phyloP scores from a whole-genome alignment of 2,329 filamentous ascomycete species.

The Calonectria pseudoturangicola region DNA sequence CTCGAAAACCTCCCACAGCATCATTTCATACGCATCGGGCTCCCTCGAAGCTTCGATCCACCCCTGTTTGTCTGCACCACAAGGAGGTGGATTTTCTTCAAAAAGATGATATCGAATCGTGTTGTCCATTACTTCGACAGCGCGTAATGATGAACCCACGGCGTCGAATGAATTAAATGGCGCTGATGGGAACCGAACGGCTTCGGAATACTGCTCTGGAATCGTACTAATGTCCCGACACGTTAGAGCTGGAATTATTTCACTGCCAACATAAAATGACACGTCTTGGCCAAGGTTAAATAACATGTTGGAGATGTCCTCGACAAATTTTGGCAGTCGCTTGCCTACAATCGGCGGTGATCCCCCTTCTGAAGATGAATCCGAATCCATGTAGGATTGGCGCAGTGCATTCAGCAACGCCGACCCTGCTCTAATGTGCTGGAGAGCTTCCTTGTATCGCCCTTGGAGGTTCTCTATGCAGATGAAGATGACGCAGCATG shows the following conservation, averaged over 20 bases:
- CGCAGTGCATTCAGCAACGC: slow-evolving; percentile 2
- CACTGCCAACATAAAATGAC: background rate
- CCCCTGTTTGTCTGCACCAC: background rate
- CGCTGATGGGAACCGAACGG: background rate
- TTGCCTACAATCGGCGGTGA: background rate
- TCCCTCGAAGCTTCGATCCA: background rate
- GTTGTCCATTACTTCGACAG: slow-evolving; percentile 15
- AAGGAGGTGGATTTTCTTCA: background rate
- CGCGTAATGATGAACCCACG: background rate
- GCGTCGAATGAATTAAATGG: background rate
- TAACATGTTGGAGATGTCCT: background rate
- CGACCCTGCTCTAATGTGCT: slow-evolving; percentile 2
- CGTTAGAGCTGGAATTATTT: background rate
- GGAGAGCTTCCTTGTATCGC: background rate
- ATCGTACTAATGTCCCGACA: slow-evolving; percentile 4
- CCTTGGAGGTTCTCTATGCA: slow-evolving; percentile 17
- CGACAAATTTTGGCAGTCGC: background rate
- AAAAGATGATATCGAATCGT: slow-evolving; percentile 13
- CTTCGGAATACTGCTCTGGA: background rate
- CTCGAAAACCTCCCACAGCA: slow-evolving; percentile 18
- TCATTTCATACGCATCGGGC: slow-evolving; percentile 9
- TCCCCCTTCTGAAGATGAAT: background rate
- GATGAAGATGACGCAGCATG: slow-evolving; percentile 17
- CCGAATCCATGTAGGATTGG: slow-evolving; percentile 5
- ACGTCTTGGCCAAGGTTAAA: slow-evolving; percentile 17